These are phyloP conservation scores for Rosa multiflora DNA, from an alignment of 306 rosid genomes.

Conservation along the genomic window DNA sequence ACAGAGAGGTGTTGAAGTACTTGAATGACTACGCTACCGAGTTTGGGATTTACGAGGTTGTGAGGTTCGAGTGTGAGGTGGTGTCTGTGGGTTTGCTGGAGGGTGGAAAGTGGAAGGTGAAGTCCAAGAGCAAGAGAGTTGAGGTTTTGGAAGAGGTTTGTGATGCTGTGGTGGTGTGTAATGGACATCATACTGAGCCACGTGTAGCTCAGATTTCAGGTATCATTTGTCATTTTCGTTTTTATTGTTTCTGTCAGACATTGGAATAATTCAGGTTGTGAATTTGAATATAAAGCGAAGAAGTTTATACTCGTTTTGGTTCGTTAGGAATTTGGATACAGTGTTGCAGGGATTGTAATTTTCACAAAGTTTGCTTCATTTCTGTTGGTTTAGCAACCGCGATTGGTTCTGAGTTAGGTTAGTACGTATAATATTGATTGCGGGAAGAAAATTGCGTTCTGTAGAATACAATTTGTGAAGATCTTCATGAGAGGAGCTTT, in stretches of 20 bases:
- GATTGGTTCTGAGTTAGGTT: neutral
- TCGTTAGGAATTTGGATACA: neutral
- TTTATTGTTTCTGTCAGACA: neutral
- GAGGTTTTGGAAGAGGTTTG: conserved; percentile 22
- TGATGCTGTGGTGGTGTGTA: conserved; percentile 50
- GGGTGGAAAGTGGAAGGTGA: conserved; percentile 35
- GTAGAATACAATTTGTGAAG: neutral
- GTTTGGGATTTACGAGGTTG: conserved; percentile 42
- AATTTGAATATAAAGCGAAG: neutral
- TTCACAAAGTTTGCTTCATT: neutral
- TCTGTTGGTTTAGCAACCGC: neutral
- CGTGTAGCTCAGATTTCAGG: conserved; percentile 43
- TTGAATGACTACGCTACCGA: conserved; percentile 41
- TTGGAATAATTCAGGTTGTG: neutral
- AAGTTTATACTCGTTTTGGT: neutral
- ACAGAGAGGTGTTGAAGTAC: conserved; percentile 50
- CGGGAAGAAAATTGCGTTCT: neutral
- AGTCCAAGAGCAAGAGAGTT: conserved; percentile 32
- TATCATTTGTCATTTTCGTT: conserved; percentile 2
- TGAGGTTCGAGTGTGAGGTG: conserved; percentile 47
- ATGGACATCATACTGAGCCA: conserved; percentile 41
- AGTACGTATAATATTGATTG: neutral
- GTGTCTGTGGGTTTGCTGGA: conserved; percentile 29
- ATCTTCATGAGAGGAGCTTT: neutral
- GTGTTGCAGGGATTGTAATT: neutral